A percentile compares a stretch with the other conserved stretches of the same genome.
phyloP scores from a whole-genome alignment of 768 basidiomycete species.

The Sporobolomyces pararoseus region DNA sequence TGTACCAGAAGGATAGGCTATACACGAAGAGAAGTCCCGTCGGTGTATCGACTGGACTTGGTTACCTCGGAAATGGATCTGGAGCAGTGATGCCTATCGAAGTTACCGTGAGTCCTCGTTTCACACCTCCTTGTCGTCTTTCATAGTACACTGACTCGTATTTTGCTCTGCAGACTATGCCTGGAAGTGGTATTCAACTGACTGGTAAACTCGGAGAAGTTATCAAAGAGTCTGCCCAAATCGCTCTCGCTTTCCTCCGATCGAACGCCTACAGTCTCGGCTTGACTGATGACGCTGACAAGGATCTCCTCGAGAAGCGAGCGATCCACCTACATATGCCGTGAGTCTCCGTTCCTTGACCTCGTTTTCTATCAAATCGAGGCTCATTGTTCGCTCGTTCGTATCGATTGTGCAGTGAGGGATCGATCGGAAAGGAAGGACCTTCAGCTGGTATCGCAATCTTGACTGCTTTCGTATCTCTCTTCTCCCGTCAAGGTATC shows the following conservation, averaged over 20 bases:
- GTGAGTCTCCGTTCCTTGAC: slow-evolving; percentile 53
- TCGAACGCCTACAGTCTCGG: slow-evolving; percentile 83
- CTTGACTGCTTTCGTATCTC: slow-evolving; percentile 79
- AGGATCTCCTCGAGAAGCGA: slow-evolving; percentile 75
- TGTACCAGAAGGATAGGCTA: slow-evolving; percentile 92
- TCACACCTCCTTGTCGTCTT: background rate
- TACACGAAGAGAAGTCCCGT: slow-evolving; percentile 75
- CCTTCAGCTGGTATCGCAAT: slow-evolving; percentile 96
- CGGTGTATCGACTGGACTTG: slow-evolving; percentile 90
- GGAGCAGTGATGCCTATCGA: slow-evolving; percentile 98
- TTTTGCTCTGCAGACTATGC: slow-evolving; percentile 68
- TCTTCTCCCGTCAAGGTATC: slow-evolving; percentile 65
- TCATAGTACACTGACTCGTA: background rate
- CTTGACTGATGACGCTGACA: slow-evolving; percentile 66
- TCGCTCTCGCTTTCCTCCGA: slow-evolving; percentile 89
- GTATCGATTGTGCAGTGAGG: slow-evolving; percentile 15
- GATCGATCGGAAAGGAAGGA: slow-evolving; percentile 53
- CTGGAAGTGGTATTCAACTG: slow-evolving; percentile 89
- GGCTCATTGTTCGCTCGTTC: background rate
- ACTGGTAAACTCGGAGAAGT: slow-evolving; percentile 98
- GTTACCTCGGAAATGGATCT: slow-evolving; percentile 92
- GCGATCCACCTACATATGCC: slow-evolving; percentile 98
- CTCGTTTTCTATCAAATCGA: background rate
- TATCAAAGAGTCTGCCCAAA: slow-evolving; percentile 92
- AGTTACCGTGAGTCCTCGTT: slow-evolving; percentile 58